Evolutionary conservation across 2,329 filamentous ascomycete species (phyloP).

Genomic region (Pseudogymnoascus destructans): DNA sequence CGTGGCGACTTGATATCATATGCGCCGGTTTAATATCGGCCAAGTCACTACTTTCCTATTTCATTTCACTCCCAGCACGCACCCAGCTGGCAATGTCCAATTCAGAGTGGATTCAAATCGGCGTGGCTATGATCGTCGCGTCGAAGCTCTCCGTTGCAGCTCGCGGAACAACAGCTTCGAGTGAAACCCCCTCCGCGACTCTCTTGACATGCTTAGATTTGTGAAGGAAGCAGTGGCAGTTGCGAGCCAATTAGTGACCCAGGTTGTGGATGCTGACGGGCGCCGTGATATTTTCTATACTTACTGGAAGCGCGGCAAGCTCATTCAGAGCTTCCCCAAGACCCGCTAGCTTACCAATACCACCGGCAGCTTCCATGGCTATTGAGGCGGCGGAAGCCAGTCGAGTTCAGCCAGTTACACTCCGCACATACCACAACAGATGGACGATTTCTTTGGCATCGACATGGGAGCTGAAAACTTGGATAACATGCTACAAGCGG

Average conservation of each 20-base stretch:
- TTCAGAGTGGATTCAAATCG: conserved; percentile 30
- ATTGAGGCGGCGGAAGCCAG: not conserved
- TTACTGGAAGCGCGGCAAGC: conserved; percentile 1
- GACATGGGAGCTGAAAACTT: not conserved
- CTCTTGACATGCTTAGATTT: not conserved
- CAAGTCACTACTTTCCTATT: conserved; percentile 22
- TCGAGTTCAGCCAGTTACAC: not conserved
- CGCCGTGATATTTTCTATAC: not conserved
- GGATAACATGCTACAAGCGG: not conserved
- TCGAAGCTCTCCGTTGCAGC: conserved; percentile 8
- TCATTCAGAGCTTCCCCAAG: not conserved
- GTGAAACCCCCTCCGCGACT: not conserved
- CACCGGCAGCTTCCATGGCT: not conserved
- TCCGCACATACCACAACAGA: not conserved
- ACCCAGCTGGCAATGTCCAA: conserved; percentile 29
- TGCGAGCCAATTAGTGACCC: not conserved
- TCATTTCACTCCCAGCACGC: conserved; percentile 26
- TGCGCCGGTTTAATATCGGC: conserved; percentile 19
- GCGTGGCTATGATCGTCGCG: conserved; percentile 21
- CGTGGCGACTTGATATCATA: conserved; percentile 12
- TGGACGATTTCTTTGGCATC: not conserved
- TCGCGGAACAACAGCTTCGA: not conserved
- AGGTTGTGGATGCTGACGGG: not conserved
- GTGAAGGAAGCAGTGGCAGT: not conserved
- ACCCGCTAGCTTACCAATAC: not conserved